These are phyloP conservation scores for Botryosphaeria dothidea DNA, from an alignment of 2,329 filamentous ascomycete genomes.

Conservation along the genomic window DNA sequence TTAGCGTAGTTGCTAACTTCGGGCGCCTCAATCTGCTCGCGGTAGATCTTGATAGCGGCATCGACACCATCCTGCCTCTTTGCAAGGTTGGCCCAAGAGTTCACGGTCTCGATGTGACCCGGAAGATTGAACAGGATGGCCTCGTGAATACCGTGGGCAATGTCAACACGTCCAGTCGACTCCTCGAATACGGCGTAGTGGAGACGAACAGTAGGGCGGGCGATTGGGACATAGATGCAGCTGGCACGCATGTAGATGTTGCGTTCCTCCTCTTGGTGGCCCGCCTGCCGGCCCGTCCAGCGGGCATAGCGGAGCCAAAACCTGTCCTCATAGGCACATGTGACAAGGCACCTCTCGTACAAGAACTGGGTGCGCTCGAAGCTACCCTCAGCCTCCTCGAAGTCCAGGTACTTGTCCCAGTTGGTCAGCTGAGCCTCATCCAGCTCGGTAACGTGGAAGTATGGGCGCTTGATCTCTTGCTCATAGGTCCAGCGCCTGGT, in stretches of 20 bases:
- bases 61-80: constrained; percentile 82
- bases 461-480: constrained; percentile 89
- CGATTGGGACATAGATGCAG: constrained; percentile 83
- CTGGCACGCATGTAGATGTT: constrained; percentile 89
- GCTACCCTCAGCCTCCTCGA: constrained; percentile 84
- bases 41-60: constrained; percentile 80
- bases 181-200: constrained; percentile 97
- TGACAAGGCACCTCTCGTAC: constrained; percentile 91
- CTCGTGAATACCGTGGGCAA: constrained; percentile 82
- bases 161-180: constrained; percentile 68
- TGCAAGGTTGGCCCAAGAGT: constrained; percentile 83
- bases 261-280: constrained; percentile 85
- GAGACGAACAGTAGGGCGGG: constrained; percentile 77
- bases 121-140: constrained; percentile 76
- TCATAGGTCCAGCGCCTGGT: constrained; percentile 95
- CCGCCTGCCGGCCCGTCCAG: constrained; percentile 83
- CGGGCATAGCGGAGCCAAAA: constrained; percentile 97
- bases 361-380: constrained; percentile 75
- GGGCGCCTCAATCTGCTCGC: constrained; percentile 73
- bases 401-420: constrained; percentile 96
- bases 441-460: constrained; percentile 94
- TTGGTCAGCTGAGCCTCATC: constrained; percentile 82
- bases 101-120: constrained; percentile 81
- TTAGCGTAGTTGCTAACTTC: constrained; percentile 77
- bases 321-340: constrained; percentile 92